Evolutionary conservation across 2,329 filamentous ascomycete species (phyloP).

Genomic region (Cladosporium oxysporum): DNA sequence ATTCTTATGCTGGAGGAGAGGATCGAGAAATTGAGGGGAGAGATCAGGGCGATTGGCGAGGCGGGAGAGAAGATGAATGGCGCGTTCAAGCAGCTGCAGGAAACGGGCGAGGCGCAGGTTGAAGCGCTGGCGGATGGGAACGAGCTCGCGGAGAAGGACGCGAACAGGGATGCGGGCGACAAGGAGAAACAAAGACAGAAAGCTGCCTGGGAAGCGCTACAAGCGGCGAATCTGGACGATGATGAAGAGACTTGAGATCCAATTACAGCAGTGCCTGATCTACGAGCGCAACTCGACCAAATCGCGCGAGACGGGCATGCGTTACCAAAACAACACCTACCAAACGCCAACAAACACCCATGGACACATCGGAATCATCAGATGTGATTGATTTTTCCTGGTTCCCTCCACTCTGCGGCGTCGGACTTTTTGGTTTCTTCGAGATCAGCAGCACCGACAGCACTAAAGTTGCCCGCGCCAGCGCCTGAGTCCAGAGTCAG

Average conservation of each 20-base stretch:
- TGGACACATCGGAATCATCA: background rate
- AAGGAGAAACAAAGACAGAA: slow-evolving; percentile 15
- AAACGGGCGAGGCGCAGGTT: background rate
- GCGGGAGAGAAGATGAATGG: slow-evolving; percentile 66
- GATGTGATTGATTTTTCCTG: background rate
- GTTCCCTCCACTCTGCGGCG: background rate
- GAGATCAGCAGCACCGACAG: slow-evolving; percentile 29
- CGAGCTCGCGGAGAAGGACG: background rate
- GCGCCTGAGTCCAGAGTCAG: slow-evolving; percentile 28
- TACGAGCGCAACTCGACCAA: background rate
- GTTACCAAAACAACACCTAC: background rate
- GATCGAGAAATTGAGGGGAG: slow-evolving; percentile 68
- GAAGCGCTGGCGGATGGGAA: background rate
- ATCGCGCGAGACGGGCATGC: background rate
- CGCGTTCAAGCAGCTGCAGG: slow-evolving; percentile 7
- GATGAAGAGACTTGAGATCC: slow-evolving; percentile 11
- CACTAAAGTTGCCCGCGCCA: slow-evolving; percentile 32
- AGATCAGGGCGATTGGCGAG: slow-evolving; percentile 69
- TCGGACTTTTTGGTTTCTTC: slow-evolving; percentile 29
- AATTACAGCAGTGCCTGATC: slow-evolving; percentile 1
- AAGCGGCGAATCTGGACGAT: slow-evolving; percentile 20
- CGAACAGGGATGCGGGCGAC: background rate
- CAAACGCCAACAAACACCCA: background rate
- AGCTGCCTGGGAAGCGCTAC: slow-evolving; percentile 24
- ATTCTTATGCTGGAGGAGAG: slow-evolving; percentile 88